These are phyloP conservation scores for Sporisorium sorghi DNA, from an alignment of 1,284 basidiomycete species.

Conservation along the genomic window DNA sequence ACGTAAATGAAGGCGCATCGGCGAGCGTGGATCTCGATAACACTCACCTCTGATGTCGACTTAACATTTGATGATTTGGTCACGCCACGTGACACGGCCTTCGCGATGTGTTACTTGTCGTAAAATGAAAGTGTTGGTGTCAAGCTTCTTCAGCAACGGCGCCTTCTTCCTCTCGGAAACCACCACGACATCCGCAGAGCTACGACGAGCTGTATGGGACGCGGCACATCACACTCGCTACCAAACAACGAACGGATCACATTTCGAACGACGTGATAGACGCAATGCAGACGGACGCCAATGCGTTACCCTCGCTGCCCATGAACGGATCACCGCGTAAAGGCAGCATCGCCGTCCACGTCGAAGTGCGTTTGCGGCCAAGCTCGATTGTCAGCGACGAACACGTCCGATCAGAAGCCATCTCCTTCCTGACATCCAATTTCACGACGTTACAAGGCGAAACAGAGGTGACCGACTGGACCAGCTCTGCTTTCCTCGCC, in stretches of 20 bases:
- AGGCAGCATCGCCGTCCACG: constrained; percentile 25
- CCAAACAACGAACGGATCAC: neutral
- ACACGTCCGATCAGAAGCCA: constrained; percentile 6
- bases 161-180: neutral
- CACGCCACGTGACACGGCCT: constrained; percentile 3
- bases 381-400: constrained; percentile 32
- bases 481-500: constrained; percentile 74
- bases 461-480: constrained; percentile 79
- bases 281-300: constrained; percentile 21
- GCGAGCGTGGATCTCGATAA: neutral
- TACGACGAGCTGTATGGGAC: neutral
- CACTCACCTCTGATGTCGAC: neutral
- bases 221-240: neutral
- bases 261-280: neutral
- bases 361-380: constrained; percentile 38
- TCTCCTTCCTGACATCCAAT: constrained; percentile 17
- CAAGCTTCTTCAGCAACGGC: neutral
- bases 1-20: too few species aligned
- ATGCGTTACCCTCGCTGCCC: constrained; percentile 5
- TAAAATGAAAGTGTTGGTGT: constrained; percentile 8
- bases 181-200: constrained; percentile 1
- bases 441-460: constrained; percentile 73
- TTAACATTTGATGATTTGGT: neutral
- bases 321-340: neutral
- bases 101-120: constrained; percentile 1